These are phyloP conservation scores for Pythium brachiatum DNA, from an alignment of 352 stramenopile species.

Conservation along the genomic window DNA sequence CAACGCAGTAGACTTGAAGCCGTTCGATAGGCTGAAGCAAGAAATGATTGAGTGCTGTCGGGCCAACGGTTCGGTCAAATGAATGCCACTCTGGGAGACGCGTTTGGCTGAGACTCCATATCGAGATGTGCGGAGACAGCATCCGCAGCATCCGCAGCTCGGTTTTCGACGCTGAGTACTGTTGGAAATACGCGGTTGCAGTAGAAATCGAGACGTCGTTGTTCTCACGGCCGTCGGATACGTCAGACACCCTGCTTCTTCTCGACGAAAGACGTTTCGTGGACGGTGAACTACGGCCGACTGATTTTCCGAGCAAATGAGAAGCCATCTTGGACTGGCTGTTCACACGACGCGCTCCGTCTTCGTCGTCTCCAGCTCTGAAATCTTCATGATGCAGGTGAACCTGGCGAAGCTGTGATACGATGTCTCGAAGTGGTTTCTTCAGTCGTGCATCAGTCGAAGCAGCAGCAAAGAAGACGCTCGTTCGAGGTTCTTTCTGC, in stretches of 20 bases:
- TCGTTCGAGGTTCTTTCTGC: conserved; percentile 6
- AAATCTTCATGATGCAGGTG: conserved; percentile 6
- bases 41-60: conserved; percentile 35
- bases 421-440: conserved; percentile 17
- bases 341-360: not conserved
- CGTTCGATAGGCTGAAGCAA: conserved; percentile 35
- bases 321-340: not conserved
- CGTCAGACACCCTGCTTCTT: not conserved
- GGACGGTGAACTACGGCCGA: not conserved
- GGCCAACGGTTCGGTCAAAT: conserved; percentile 19
- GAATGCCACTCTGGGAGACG: conserved; percentile 26
- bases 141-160: conserved; percentile 27
- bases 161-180: conserved; percentile 11
- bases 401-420: conserved; percentile 23
- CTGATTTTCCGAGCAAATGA: not conserved
- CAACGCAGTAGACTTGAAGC: conserved; percentile 24
- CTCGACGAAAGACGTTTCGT: not conserved
- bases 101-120: conserved; percentile 22
- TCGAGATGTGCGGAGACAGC: conserved; percentile 26
- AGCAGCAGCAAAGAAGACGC: not conserved
- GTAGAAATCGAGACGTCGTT: not conserved
- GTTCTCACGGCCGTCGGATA: not conserved
- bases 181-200: conserved; percentile 7
- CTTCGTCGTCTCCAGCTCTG: not conserved
- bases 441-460: not conserved